Base-by-base conservation (phyloP, 2,329 filamentous ascomycete species). In the Fusarium nodosum region DNA sequence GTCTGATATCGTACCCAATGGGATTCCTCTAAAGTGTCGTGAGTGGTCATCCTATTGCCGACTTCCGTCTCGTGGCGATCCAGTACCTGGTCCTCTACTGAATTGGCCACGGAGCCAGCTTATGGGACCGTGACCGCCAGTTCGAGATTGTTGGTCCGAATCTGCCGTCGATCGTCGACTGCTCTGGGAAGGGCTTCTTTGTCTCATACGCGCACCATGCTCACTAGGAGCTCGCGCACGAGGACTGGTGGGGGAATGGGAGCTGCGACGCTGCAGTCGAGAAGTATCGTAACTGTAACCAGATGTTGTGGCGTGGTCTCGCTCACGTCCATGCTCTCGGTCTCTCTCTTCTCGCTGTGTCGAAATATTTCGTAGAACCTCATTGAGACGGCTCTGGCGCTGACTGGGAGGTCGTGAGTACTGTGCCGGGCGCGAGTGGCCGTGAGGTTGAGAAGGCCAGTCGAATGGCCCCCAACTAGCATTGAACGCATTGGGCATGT, bases 61-160 rank as follows among this genome's bases (percentile, higher is more conserved):
- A 48, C 72, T 71, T 59, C 72, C 73, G 26, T 78, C 77, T 22
- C 77, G 74, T 30, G 73, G 71, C 16, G 75, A 69, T 28, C 76
- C 74, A 38, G 72, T 70, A 9, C 67, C 65, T 15, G 74, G 72
- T 18, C 74, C 74, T 56, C 76, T 74, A 7, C 77, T 68, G 34
- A 85, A 82, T 39, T 78, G 79, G 44, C 80, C 80, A 47, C 83
- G 79, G 22, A 85, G 69, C 83, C 83, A 85, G 60, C 77, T 76
- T 2, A 84, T 68, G 33, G 82, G 79, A 4, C 81, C 79, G 39
- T 76, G 72, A 5, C 77, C 75, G n/a, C 78, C 75, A 31, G 71
- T 68, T 30, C 75, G 73, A 26, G 41, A 31, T n/a, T 77, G 75
- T 20, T 78, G 73, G 6, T 76, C 76, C 33, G 78, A 77, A 16